Base-by-base conservation (phyloP, 169 alveolate species). In the Cryptosporidium parvum region DNA sequence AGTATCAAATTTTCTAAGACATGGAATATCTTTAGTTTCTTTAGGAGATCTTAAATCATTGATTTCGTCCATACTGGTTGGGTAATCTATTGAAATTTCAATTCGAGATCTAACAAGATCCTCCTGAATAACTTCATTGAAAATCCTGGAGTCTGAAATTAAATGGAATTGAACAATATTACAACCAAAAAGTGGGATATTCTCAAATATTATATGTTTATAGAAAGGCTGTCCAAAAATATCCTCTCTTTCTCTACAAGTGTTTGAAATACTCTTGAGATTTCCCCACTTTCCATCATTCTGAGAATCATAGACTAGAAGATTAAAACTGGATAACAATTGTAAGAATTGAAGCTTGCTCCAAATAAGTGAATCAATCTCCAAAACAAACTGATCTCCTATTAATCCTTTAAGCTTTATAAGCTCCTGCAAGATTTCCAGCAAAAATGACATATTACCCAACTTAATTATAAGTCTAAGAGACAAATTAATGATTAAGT, bases 131-230 rank as follows among this genome's bases (percentile, higher is more conserved):
- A 42, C 75, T 31, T 80, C 39, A 21, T 80, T 80, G 33, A 62
- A 65, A 6, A 80, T 29, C 16, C 73, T 80, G 1, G 89, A 80
- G 26, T 80, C 89, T 39, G 89, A 42, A 6, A 65, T 42, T 4
- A 80, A 61, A 44, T 51, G 37, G 52, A 80, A 80, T 42, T 80
- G 89, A 7, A 80, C 18, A n/a, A 80, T 62, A 37, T 59, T 59
- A 23, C 75, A 62, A n/a, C 89, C 89, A 80, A 45, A 80, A 16
- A 80, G 69, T n/a, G 89, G 89, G 1, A 80, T 62, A 4, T 31
- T 16, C 8, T 39, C 69, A 16, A 62, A 44, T 26, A 61, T 16
- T 42, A 80, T 37, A 26, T 62, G 67, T 80, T n/a, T 65, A 10
- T 7, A 65, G 31, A 80, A 44, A 5, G 80, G 75, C 21, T 61